Evolutionary conservation across 139 green algal species (phyloP), one percentile per base, ranked within the genome.

Genomic region (Chlamydomonas sp.): DNA sequence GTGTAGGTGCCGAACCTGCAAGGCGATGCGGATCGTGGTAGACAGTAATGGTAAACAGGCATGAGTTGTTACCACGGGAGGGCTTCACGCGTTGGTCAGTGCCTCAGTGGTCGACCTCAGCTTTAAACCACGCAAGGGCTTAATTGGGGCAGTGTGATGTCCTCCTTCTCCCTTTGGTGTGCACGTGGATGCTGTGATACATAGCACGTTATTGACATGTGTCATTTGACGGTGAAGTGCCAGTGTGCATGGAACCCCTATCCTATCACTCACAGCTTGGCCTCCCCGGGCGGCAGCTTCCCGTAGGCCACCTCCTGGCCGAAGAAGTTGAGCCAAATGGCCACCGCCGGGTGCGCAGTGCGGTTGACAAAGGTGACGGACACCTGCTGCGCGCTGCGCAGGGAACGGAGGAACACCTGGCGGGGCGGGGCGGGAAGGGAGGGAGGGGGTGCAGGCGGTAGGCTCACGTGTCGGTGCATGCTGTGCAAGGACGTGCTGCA

Each of bases 321-420:
- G 31, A 84, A 63, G 66, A 93, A 94, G 85, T 94, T 82, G 2
- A 94, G 6, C 92, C 92, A 94, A 6, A 94, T 75, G 7, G 88
- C 85, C 0, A 85, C 57, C 9, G 91, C 85, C 61, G 31, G 69
- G 64, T 72, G 59, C 5, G 49, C 18, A n/a, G 31, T 83, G 20
- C 86, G 69, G 85, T 94, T 94, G 57, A 1, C 67, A 73, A 94
- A 94, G 3, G 67, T 77, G 59, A 93, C 89, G 3, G 89, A 75
- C 20, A 79, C 67, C 61, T 77, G 69, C n/a, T 64, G 20, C 18
- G 58, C 20, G 77, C 83, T 89, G 68, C 80, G 58, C 7, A 86
- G 49, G 0, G 78, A 86, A 17, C 86, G 67, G 15, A 90, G n/a
- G 69, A 79, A 84, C 1, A 85, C 86, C 86, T 90, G 72, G 75